phyloP scores from a whole-genome alignment of 225 moss, liverwort and hornwort species.

The Takakia lepidozioides region DNA sequence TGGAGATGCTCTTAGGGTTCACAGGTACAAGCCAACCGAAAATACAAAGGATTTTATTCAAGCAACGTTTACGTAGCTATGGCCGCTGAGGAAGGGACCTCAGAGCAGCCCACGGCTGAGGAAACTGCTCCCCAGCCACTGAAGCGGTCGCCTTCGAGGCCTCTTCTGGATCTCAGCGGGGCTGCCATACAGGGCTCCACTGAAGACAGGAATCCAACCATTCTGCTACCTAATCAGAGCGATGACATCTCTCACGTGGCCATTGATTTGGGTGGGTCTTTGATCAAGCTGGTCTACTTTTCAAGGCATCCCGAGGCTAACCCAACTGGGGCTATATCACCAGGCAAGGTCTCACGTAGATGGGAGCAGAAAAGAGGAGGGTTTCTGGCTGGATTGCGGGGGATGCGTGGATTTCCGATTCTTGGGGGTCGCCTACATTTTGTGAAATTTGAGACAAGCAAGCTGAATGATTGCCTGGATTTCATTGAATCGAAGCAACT shows the following conservation, averaged over 20 bases:
- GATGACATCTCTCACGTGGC: constrained; percentile 97
- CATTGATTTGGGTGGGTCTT: constrained; percentile 89
- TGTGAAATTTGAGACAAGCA: constrained; percentile 88
- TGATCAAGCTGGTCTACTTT: constrained; percentile 96
- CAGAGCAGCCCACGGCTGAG: too few relatives aligned
- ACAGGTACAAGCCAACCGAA: too few relatives aligned
- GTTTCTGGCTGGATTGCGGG: constrained; percentile 61
- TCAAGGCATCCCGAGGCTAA: constrained; percentile 61
- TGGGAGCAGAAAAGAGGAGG: constrained; percentile 38
- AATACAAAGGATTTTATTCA: too few relatives aligned
- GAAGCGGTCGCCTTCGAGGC: constrained; percentile 59
- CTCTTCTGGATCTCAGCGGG: constrained; percentile 75
- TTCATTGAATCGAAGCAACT: constrained; percentile 84
- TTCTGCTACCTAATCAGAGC: constrained; percentile 88
- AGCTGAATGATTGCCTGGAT: constrained; percentile 83
- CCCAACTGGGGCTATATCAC: constrained; percentile 13
- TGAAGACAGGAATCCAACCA: constrained; percentile 84
- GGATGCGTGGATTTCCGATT: constrained; percentile 64
- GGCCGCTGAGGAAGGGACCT: too few relatives aligned
- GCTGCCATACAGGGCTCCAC: constrained; percentile 85
- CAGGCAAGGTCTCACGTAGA: constrained; percentile 23
- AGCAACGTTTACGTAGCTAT: too few relatives aligned
- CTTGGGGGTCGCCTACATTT: constrained; percentile 93
- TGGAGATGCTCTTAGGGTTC: too few relatives aligned
- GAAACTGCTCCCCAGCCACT: too few relatives aligned